These are phyloP conservation scores for Trifolium subterraneum DNA, from an alignment of 306 rosid species.

Conservation along the genomic window DNA sequence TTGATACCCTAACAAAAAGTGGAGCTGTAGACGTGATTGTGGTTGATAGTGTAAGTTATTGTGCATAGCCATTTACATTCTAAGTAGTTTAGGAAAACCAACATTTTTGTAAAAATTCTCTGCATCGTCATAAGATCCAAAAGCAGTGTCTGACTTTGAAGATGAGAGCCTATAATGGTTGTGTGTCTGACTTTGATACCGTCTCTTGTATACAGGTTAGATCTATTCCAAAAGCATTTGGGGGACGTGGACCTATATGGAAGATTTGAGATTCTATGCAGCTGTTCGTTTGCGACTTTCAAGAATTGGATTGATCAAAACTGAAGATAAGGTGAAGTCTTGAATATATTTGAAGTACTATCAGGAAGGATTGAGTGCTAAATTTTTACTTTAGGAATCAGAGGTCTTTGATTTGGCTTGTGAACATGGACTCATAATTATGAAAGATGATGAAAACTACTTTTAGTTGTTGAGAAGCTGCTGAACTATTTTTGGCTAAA, in stretches of 20 bases:
- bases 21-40: conserved; percentile 86
- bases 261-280: conserved; percentile 77
- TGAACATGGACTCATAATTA: conserved; percentile 62
- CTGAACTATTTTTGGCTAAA: conserved; percentile 56
- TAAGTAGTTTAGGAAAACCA: not conserved
- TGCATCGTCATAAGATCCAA: not conserved
- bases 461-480: conserved; percentile 55
- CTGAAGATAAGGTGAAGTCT: conserved; percentile 59
- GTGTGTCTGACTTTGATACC: too few species aligned
- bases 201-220: conserved; percentile 57
- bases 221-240: conserved; percentile 50
- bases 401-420: conserved; percentile 81
- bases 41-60: conserved; percentile 81
- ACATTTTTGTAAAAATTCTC: conserved; percentile 26
- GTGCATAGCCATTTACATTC: not conserved
- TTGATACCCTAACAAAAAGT: conserved; percentile 80
- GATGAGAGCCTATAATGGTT: too few species aligned
- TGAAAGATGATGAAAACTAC: conserved; percentile 57
- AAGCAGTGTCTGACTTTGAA: too few species aligned
- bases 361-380: conserved; percentile 91
- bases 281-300: conserved; percentile 75
- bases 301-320: conserved; percentile 64
- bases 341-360: conserved; percentile 46
- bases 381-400: conserved; percentile 56
- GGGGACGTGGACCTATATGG: conserved; percentile 50